These are phyloP conservation scores for Schoenoplectus tabernaemontani DNA, from an alignment of 202 grass and related monocot species.

Conservation along the genomic window DNA sequence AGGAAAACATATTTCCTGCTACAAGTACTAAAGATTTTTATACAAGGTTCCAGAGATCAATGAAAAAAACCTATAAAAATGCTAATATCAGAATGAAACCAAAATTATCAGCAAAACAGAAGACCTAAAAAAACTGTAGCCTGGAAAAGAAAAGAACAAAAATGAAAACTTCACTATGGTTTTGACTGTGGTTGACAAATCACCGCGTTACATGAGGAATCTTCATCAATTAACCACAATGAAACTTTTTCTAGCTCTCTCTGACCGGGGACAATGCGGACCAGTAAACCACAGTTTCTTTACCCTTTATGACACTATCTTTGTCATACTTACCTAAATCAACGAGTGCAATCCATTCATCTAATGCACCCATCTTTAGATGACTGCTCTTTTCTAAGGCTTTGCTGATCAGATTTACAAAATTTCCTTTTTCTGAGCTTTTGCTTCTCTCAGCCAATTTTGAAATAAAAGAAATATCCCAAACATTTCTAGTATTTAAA, in stretches of 20 bases:
- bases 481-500: constrained; percentile 41
- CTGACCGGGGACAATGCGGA: constrained; percentile 42
- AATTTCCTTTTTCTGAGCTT: constrained; percentile 33
- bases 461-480: constrained; percentile 40
- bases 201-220: constrained; percentile 68
- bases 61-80: not conserved
- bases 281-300: constrained; percentile 58
- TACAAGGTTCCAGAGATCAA: not conserved
- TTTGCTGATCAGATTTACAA: constrained; percentile 33
- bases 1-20: not conserved
- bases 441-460: constrained; percentile 26
- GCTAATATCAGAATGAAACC: not conserved
- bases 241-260: constrained; percentile 43
- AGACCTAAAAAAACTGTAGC: not conserved
- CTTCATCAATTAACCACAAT: constrained; percentile 71
- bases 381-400: constrained; percentile 28
- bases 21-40: constrained; percentile 3
- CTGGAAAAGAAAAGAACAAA: not conserved
- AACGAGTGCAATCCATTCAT: constrained; percentile 26
- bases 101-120: not conserved
- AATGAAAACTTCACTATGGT: constrained; percentile 19
- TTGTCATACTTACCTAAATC: constrained; percentile 36
- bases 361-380: constrained; percentile 42
- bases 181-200: constrained; percentile 53
- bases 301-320: constrained; percentile 25